Evolutionary conservation across 1,284 basidiomycete genomes (phyloP), one percentile per base, ranked within the genome.

Genomic region (Ceratobasidium sp.): DNA sequence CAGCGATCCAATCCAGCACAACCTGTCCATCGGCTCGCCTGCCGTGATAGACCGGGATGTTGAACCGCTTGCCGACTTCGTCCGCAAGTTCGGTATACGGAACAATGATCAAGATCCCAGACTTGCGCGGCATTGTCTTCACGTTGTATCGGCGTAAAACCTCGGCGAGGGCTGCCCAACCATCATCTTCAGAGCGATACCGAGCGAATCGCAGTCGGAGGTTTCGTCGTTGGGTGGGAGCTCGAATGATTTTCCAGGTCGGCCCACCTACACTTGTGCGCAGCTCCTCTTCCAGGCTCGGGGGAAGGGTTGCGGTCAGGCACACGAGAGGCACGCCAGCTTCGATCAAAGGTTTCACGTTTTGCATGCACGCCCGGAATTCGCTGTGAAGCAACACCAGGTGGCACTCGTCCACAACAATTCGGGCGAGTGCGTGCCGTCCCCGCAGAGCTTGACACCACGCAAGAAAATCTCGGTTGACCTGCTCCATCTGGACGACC

Each of bases 401-500:
- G 15, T 72, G 70, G 6, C 1, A 7, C 20, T 72, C 70, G 56
- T 72, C 70, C 3, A 72, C 7, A 1, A 72, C 56, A 7, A 72
- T 72, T 13, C 70, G 69, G 4, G 3, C 13, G 4, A 72, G 40
- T 7, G 3, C 9, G 2, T 20, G 39, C 42, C 23, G 7, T 10
- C 10, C 28, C 5, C 42, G 3, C 6, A 44, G 10, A 13, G n/a
- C 33, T 9, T 12, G 5, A 28, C 61, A 64, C 61, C 61, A 64
- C 33, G 40, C 10, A 23, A 12, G 13, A 26, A 61, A 64, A 42
- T 20, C 40, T 3, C 6, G 61, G 10, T 44, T 15, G 9, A 58
- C 3, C 26, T 26, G 2, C 18, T 33, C 15, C 13, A n/a, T 9
- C 7, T 5, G 18, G 20, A 20, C 20, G n/a, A 56, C 7, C 9